phyloP scores from a whole-genome alignment of 2,329 filamentous ascomycete genomes.

The Scedosporium minutisporum region DNA sequence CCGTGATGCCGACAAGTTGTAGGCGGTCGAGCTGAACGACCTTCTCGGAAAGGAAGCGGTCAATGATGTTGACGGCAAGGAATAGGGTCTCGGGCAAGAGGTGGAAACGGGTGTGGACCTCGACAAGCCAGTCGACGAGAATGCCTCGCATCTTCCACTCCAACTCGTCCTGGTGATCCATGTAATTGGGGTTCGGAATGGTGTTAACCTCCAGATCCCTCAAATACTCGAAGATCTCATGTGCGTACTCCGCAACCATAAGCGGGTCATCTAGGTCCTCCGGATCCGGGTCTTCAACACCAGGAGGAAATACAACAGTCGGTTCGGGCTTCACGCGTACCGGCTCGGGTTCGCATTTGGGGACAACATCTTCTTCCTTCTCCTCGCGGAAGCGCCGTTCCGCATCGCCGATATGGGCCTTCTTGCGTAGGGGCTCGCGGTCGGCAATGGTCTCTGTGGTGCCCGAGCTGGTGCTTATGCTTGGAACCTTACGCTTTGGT shows the following conservation, averaged over 20 bases:
- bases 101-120: constrained; percentile 94
- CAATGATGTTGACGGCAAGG: constrained; percentile 94
- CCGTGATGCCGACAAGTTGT: constrained; percentile 92
- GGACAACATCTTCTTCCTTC: constrained; percentile 23
- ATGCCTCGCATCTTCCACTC: constrained; percentile 99
- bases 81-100: constrained; percentile 93
- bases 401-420: constrained; percentile 43
- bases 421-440: constrained; percentile 57
- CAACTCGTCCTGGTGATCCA: constrained; percentile 85
- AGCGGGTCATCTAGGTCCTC: constrained; percentile 90
- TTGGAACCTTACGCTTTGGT: constrained; percentile 58
- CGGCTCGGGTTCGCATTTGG: constrained; percentile 16
- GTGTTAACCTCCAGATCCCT: constrained; percentile 71
- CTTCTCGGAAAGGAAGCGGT: constrained; percentile 92
- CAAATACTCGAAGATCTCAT: constrained; percentile 95
- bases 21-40: constrained; percentile 92
- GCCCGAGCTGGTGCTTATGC: constrained; percentile 32
- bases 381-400: constrained; percentile 31
- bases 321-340: constrained; percentile 15
- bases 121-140: constrained; percentile 94
- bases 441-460: constrained; percentile 6
- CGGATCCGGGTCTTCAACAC: constrained; percentile 61
- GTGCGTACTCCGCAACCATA: constrained; percentile 96
- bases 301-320: constrained; percentile 14
- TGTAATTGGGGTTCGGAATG: constrained; percentile 85